A percentile compares a stretch with the other conserved stretches of the same genome.
phyloP scores from a whole-genome alignment of 1,139 yeast genomes.

The Taphrina deformans region DNA sequence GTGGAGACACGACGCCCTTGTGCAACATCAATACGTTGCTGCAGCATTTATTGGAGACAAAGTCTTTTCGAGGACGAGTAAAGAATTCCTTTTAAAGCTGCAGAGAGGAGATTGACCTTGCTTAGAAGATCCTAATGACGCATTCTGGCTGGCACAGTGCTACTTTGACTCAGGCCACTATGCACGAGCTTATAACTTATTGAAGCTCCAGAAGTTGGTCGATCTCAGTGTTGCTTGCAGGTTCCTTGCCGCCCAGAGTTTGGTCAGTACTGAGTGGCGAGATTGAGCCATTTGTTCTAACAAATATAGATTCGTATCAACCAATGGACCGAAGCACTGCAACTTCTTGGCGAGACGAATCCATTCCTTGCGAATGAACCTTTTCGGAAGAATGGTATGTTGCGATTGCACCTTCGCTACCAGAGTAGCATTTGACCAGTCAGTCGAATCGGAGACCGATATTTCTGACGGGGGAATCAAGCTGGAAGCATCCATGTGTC shows the following conservation, averaged over 20 bases:
- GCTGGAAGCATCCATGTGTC: conserved; percentile 84
- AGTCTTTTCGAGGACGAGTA: conserved; percentile 64
- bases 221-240: conserved; percentile 68
- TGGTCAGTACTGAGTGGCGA: too few species aligned
- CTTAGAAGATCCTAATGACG: conserved; percentile 79
- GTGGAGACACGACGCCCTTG: conserved; percentile 92
- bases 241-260: conserved; percentile 75
- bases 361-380: conserved; percentile 52
- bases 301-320: conserved; percentile 57
- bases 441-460: conserved; percentile 24
- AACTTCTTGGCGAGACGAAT: conserved; percentile 77
- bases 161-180: conserved; percentile 73
- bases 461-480: conserved; percentile 39
- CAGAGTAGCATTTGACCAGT: background rate
- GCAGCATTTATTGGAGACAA: conserved; percentile 94
- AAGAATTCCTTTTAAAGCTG: background rate
- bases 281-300: background rate
- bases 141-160: conserved; percentile 95
- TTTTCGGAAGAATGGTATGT: conserved; percentile 9
- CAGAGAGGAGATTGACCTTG: background rate
- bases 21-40: conserved; percentile 87
- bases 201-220: conserved; percentile 47
- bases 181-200: conserved; percentile 71
- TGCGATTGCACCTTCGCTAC: background rate
- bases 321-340: conserved; percentile 85